Evolutionary conservation across 176 grass and related monocot species (phyloP), one percentile per base, ranked within the genome.

Genomic region (Eremochloa ophiuroides): DNA sequence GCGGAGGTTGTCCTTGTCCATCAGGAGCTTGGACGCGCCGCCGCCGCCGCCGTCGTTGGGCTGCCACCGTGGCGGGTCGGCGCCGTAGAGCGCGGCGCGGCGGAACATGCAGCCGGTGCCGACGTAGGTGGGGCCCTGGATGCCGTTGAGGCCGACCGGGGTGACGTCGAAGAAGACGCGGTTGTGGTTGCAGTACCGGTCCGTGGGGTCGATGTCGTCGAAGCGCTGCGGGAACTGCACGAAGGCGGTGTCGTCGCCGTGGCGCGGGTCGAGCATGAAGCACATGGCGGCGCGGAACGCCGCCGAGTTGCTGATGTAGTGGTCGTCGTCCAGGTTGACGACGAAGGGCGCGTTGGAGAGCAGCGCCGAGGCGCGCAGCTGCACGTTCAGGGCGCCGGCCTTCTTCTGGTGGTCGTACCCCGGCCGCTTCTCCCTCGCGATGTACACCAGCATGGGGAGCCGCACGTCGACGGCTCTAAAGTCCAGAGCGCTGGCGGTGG

Each of bases 161-260:
- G 88, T 89, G 67, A 79, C 83, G 50, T 94, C 88, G 43, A 94
- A 94, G 83, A 94, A 94, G 80, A 94, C 88, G 18, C 82, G 88
- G 75, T 94, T 94, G 80, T 94, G 88, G 66, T 94, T 91, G 43
- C 83, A 75, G 46, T 94, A 94, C 18, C 88, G 88, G 56, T 91
- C 92, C 23, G 64, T 71, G 27, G 88, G 92, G 51, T 93, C 88
- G 31, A 93, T 85, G 68, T 85, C 91, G 66, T 93, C 91, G 40
- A 93, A 90, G 4, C 88, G 82, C 77, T 93, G 91, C 17, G 91
- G 91, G 61, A 93, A 93, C 44, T 93, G 91, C 9, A 93, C 86
- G 70, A 91, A 94, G 26, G 88, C 90, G 22, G 68, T 46, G 35
- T 80, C 70, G 4, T 37, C 83, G 62, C 82, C 47, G 4, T 1